A percentile compares a stretch with the other conserved stretches of the same genome.
Evolutionary conservation across 1,284 basidiomycete genomes (phyloP).

Genomic region (Gymnopus androsaceus): DNA sequence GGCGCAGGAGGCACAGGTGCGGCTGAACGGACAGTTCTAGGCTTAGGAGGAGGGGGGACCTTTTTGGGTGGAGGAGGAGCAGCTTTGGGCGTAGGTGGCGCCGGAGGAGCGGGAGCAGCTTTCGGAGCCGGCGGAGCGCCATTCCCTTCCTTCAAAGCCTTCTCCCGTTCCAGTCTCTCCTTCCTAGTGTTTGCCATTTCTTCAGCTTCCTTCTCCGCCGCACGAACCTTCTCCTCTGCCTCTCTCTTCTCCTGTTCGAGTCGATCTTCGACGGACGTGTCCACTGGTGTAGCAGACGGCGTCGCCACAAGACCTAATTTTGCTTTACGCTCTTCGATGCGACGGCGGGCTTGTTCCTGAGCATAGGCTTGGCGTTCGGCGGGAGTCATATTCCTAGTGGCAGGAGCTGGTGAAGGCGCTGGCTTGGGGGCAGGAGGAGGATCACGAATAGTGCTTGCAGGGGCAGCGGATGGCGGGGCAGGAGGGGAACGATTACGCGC

Average conservation of each 20-base stretch:
- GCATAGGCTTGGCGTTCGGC: conserved; percentile 85
- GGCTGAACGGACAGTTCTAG: conserved; percentile 28
- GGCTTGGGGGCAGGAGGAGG: conserved; percentile 52
- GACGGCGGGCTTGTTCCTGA: conserved; percentile 80
- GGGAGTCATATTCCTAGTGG: conserved; percentile 77
- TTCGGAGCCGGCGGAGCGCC: conserved; percentile 25
- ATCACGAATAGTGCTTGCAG: conserved; percentile 34
- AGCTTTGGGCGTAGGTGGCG: conserved; percentile 33
- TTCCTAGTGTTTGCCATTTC: conserved; percentile 70
- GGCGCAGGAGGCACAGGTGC: conserved; percentile 37
- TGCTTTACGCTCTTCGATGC: conserved; percentile 86
- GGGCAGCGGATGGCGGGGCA: conserved; percentile 44
- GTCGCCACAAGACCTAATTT: conserved; percentile 77
- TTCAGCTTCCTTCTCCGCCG: conserved; percentile 77
- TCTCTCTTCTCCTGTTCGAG: conserved; percentile 83
- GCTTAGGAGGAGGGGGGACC: conserved; percentile 47
- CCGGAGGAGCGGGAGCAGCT: conserved; percentile 24
- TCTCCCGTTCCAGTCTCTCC: conserved; percentile 70
- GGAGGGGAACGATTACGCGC: conserved; percentile 48
- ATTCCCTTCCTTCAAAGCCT: conserved; percentile 54
- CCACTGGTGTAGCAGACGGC: conserved; percentile 56
- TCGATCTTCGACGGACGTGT: conserved; percentile 80
- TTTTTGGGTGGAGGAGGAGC: conserved; percentile 35
- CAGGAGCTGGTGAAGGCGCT: conserved; percentile 46
- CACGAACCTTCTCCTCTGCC: conserved; percentile 77